Evolutionary conservation across 495 filamentous ascomycete species (phyloP), one percentile per base, ranked within the genome.

Genomic region (Podospora tetraspora): DNA sequence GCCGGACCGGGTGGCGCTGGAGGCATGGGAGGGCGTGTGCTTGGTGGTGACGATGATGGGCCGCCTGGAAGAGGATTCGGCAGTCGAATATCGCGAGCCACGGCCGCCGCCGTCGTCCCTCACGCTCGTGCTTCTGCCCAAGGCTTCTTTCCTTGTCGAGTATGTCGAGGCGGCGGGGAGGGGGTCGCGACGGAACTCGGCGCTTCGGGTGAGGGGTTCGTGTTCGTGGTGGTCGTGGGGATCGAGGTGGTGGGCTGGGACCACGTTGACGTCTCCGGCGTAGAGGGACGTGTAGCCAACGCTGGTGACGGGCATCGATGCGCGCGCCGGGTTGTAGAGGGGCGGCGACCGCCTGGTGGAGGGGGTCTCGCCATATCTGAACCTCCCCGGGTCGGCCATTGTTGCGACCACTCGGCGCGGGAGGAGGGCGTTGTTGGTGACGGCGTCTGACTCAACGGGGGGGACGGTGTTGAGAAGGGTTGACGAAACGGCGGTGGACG

Each of bases 21-120:
- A 68, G 57, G 72, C 34, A 21, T 73, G 66, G 3, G 60, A 27
- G 32, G 66, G n/a, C 25, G 61, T 59, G 64, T 71, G 73, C 57
- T 72, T 78, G 62, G 80, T 82, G 19, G 83, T 84, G 60, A 86
- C 77, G 69, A 85, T 81, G 72, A 83, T 76, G 57, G 82, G 84
- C 21, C 82, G 77, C 64, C 75, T 74, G 58, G 75, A 60, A 23
- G 73, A 64, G 52, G 78, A 67, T 66, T 79, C 84, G 62, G 78
- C 61, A 4, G 78, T 77, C 10, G 79, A 73, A 21, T 77, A 77
- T 10, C 81, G 81, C 67, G 79, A 77, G 29, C 69, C 69, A 60
- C 78, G 79, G 11, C 74, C 71, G 64, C 75, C 75, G 23, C 75
- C 75, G 23, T 69, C 67, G 27, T 79, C 80, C 56, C 76, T 79